A percentile compares a stretch with the other conserved stretches of the same genome.
Conservation (phyloP, 164 flowering plant species). For the Kingdonia uniflora region DNA sequence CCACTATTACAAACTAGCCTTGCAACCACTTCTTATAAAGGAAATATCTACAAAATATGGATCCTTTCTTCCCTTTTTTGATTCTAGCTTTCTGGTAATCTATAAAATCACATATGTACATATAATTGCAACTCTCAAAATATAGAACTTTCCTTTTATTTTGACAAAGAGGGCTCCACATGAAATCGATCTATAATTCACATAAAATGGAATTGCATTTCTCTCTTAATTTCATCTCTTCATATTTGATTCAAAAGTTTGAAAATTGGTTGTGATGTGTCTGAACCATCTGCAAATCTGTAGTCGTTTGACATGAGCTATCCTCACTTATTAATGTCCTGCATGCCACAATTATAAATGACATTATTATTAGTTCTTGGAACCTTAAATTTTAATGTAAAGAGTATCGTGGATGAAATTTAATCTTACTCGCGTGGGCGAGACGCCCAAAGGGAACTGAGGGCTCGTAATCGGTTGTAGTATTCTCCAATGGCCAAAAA, state of each 20-base stretch:
- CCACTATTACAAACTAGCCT: neutral
- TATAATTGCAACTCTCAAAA: no score
- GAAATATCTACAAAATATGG: constrained; percentile 5
- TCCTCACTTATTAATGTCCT: constrained; percentile 62
- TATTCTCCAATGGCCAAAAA: constrained; percentile 89
- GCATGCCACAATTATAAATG: no score
- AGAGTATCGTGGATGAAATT: neutral
- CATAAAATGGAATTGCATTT: neutral
- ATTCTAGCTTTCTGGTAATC: neutral
- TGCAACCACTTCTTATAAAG: constrained; percentile 12
- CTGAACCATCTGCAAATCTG: constrained; percentile 72
- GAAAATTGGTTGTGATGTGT: constrained; percentile 53
- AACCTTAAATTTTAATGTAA: no score
- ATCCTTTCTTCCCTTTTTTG: neutral
- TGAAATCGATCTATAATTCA: constrained; percentile 6
- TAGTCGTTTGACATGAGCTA: constrained; percentile 59
- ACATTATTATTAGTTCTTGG: no score
- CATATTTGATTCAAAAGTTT: constrained; percentile 27
- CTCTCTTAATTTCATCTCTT: no score
- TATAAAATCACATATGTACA: neutral
- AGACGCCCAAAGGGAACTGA: constrained; percentile 89
- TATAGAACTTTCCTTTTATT: no score
- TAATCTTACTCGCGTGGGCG: constrained; percentile 86
- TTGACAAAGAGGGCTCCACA: neutral
- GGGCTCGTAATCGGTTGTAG: constrained; percentile 71